Base-by-base conservation (phyloP, 768 basidiomycete species). In the Mycena maculata region DNA sequence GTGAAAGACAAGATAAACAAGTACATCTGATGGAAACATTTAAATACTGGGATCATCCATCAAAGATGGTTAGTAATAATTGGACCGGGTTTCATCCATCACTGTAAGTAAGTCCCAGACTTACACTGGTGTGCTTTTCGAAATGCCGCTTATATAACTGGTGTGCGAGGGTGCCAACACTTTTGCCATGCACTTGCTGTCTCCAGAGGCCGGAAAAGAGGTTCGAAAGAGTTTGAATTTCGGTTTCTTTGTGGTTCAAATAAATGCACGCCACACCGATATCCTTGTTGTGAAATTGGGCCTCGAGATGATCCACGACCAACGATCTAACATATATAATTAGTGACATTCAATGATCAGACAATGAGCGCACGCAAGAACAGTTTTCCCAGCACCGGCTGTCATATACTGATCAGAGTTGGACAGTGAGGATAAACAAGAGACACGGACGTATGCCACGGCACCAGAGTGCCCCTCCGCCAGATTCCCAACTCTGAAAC, bases 371-470 rank as follows among this genome's bases (percentile, higher is more conserved):
- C 22, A 64, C 63, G 55, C 48, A 30, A 64, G 44, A 10, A 58
- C 38, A 23, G 63, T 64, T 28, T 64, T 64, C 10, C 63, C 63
- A 6, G 55, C 63, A 4, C 63, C 63, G 47, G 63, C 63, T 64
- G 20, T 33, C n/a, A n/a, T n/a, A n/a, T n/a, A n/a, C n/a, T n/a
- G n/a, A n/a, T n/a, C n/a, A n/a, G 33, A 36, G 13, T 36, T 36
- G 8, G 6, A 6, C 8, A 36, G 13, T 36, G 33, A 36, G 18
- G 20, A 23, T 12, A 10, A 39, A 22, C 18, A 23, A 15, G 8
- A 5, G 48, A 30, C 4, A 44, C 23, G 27, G 16, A 62, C 60
- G 60, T 8, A 52, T 53, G 52, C 60, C 60, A 38, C 27, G n/a
- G 48, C 60, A 49, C 60, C 60, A 60, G 23, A 60, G 22, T 15